These are phyloP conservation scores for Aspergillus bridgeri DNA, from an alignment of 495 filamentous ascomycete species.

Conservation along the genomic window DNA sequence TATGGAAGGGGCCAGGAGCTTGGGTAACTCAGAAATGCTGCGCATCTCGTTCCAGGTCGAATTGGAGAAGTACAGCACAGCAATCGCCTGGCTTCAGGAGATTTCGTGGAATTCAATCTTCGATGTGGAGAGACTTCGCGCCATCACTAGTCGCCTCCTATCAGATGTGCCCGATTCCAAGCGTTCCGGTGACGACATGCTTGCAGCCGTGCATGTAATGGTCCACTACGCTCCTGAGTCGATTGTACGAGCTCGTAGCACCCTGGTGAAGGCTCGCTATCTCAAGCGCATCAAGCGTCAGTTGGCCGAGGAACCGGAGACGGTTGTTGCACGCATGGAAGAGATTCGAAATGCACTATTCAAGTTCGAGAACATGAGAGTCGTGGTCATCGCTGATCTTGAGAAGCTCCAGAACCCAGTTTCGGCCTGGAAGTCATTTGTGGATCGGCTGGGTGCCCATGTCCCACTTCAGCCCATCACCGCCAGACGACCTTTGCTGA, in stretches of 20 bases:
- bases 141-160: conserved; percentile 81
- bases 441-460: conserved; percentile 40
- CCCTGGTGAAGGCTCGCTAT: conserved; percentile 84
- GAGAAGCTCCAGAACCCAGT: conserved; percentile 74
- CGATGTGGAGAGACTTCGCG: conserved; percentile 73
- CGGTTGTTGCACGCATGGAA: conserved; percentile 71
- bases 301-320: conserved; percentile 66
- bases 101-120: conserved; percentile 86
- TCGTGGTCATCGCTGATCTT: conserved; percentile 79
- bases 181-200: conserved; percentile 72
- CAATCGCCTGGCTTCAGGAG: conserved; percentile 82
- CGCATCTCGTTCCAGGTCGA: conserved; percentile 81
- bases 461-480: conserved; percentile 58
- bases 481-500: conserved; percentile 59
- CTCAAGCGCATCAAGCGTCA: conserved; percentile 77
- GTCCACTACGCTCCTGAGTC: conserved; percentile 72
- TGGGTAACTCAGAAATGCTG: conserved; percentile 77
- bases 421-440: conserved; percentile 74
- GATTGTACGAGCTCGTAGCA: conserved; percentile 70
- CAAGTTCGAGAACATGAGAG: conserved; percentile 76
- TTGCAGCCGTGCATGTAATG: conserved; percentile 71
- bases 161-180: conserved; percentile 93
- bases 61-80: conserved; percentile 76
- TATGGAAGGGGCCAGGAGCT: conserved; percentile 59
- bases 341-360: conserved; percentile 70